These are phyloP conservation scores for Gliomastix tumulicola DNA, from an alignment of 2,329 filamentous ascomycete species.

Conservation along the genomic window DNA sequence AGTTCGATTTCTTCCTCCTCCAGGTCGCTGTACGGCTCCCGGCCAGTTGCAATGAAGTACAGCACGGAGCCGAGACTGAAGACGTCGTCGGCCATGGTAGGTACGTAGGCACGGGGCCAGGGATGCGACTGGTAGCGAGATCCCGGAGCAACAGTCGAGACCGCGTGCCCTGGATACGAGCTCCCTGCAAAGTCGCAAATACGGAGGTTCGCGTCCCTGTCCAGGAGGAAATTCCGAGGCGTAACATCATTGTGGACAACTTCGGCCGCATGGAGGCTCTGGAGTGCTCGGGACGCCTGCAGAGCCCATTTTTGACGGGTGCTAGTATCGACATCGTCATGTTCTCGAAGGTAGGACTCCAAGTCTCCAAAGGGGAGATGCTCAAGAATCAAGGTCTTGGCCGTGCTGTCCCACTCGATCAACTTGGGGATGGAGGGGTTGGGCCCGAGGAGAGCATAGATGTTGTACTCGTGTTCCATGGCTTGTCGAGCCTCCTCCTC, in stretches of 20 bases:
- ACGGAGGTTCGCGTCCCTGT: slow-evolving; percentile 21
- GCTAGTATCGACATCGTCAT: slow-evolving; percentile 5
- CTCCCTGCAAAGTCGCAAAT: slow-evolving; percentile 29
- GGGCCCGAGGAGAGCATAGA: slow-evolving; percentile 6
- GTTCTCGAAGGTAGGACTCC: slow-evolving; percentile 5
- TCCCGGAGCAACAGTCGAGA: slow-evolving; percentile 10
- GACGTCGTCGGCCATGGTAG: too few species aligned
- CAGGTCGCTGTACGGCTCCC: slow-evolving; percentile 18
- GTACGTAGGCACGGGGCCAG: not conserved
- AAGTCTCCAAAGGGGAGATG: slow-evolving; percentile 7
- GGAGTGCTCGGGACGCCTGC: slow-evolving; percentile 22
- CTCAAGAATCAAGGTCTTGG: slow-evolving; percentile 6
- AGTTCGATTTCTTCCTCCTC: slow-evolving; percentile 17
- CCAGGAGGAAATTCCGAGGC: slow-evolving; percentile 28
- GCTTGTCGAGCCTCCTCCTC: slow-evolving; percentile 4
- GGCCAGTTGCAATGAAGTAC: slow-evolving; percentile 23
- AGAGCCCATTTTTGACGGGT: slow-evolving; percentile 18
- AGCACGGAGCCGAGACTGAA: slow-evolving; percentile 24
- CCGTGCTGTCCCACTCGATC: slow-evolving; percentile 8
- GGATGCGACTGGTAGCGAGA: slow-evolving; percentile 4
- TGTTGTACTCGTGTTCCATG: slow-evolving; percentile 7
- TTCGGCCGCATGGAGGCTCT: slow-evolving; percentile 23
- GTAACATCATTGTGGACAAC: slow-evolving; percentile 31
- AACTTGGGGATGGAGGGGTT: slow-evolving; percentile 7
- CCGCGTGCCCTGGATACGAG: too few species aligned